Base-by-base conservation (phyloP, 2,329 filamentous ascomycete species). In the Pyricularia sp. region DNA sequence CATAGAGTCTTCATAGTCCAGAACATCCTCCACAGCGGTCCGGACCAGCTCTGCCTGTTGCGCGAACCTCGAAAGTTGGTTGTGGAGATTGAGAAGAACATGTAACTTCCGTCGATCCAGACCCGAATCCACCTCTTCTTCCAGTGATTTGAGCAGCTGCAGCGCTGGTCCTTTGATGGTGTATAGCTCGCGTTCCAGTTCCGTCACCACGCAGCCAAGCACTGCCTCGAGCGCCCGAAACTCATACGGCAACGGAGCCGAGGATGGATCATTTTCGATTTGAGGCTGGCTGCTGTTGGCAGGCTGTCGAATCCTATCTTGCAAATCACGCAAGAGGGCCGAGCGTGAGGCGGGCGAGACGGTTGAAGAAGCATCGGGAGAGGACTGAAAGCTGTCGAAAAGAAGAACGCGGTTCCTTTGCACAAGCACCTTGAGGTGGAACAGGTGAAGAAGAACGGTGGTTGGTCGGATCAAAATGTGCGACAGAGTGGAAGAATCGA, bases 211-310 rank as follows among this genome's bases (percentile, higher is more conserved):
- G 40, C 91, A 96, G 67, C 96, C 94, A 66, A 99, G 81, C 13
- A 97, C 93, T 0, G 94, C 91, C 81, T 99, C 94, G 24, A 99
- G 84, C 3, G 94, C 94, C 30, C 94, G 89, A 75, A 97, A 96
- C 75, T 99, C 94, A 75, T 99, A 99, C 0, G 94, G 91, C 7
- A 99, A 81, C 1, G 84, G 83, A 6, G 16, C 30, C 24, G 26
- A 30, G n/a, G 40, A 53, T n/a, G 44, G 16, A 40, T 40, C 62
- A 8, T 53, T 8, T 7, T 28, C 13, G 7, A 5, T 26, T 28
- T 30, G 55, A 44, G 82, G 83, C 19, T 84, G 82, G n/a, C 79
- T 76, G 40, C 26, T 60, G 2, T 79, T 73, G 66, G 86, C 82
- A 74, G 92, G 93, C 72, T 96, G 91, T 68, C 91, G 88, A 59